These are phyloP conservation scores for Adansonia madagascariensis DNA, from an alignment of 441 rosid genomes.

Conservation along the genomic window DNA sequence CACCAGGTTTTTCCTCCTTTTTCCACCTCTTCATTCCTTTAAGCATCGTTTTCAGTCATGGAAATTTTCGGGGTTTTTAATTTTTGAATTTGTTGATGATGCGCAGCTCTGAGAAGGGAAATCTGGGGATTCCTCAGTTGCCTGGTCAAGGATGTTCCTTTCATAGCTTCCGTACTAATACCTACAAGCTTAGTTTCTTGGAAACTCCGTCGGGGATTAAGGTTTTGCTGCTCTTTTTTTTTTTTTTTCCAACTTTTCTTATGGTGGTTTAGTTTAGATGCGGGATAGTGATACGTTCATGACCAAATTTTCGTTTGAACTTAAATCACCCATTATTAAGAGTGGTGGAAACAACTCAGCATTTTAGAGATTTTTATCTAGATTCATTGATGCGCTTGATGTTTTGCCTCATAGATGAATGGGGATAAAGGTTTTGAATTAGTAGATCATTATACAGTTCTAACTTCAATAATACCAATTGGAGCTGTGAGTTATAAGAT, in stretches of 20 bases:
- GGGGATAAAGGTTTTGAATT: neutral
- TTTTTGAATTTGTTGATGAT: neutral
- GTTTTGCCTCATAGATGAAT: neutral
- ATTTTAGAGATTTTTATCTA: neutral
- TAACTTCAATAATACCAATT: neutral
- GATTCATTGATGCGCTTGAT: neutral
- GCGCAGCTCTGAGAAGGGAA: conserved; percentile 72
- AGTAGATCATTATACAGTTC: neutral
- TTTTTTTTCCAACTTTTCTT: neutral
- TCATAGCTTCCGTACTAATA: conserved; percentile 87
- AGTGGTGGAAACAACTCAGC: neutral
- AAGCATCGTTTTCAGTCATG: neutral
- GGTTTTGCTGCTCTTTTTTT: conserved; percentile 41
- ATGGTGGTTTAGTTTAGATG: neutral
- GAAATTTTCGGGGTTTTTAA: neutral
- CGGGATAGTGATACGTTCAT: neutral
- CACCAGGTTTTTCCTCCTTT: conserved; percentile 43
- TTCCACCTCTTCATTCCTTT: neutral
- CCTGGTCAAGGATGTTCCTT: conserved; percentile 95
- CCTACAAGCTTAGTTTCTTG: conserved; percentile 94
- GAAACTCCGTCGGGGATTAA: conserved; percentile 93
- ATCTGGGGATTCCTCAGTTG: conserved; percentile 85
- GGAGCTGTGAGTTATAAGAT: neutral
- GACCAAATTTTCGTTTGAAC: neutral
- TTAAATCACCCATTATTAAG: neutral